These are phyloP conservation scores for Euphorbia celastroides DNA, from an alignment of 441 rosid species.

Conservation along the genomic window DNA sequence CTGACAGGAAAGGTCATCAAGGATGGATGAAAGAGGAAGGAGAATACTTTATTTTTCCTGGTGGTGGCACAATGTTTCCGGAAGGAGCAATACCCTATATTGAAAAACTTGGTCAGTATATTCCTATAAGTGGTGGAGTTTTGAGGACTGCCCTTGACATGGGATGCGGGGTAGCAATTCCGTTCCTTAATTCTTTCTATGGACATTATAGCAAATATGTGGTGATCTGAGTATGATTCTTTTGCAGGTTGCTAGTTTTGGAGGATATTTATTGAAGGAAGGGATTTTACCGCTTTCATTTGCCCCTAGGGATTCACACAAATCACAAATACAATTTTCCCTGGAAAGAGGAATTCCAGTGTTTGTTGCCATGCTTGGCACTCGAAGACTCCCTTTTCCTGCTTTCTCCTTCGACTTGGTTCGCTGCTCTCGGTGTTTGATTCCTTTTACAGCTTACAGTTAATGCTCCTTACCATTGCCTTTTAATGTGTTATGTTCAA, in stretches of 20 bases:
- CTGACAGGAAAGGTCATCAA: conserved; percentile 93
- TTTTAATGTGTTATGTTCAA: conserved; percentile 4
- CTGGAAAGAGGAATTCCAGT: conserved; percentile 94
- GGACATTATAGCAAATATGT: neutral
- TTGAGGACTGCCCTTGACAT: conserved; percentile 92
- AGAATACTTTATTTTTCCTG: conserved; percentile 74
- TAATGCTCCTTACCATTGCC: conserved; percentile 27
- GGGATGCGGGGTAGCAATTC: conserved; percentile 84
- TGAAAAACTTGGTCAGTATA: conserved; percentile 79
- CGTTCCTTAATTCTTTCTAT: neutral
- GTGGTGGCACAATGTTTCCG: conserved; percentile 96
- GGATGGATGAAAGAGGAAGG: conserved; percentile 98
- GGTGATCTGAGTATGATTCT: neutral
- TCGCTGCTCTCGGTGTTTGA: conserved; percentile 87
- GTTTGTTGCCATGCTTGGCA: conserved; percentile 97
- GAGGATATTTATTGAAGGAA: conserved; percentile 66
- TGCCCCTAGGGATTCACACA: conserved; percentile 96
- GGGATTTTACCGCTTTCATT: conserved; percentile 75
- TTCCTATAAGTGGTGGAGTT: conserved; percentile 63
- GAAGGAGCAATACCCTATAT: conserved; percentile 88
- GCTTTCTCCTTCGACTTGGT: conserved; percentile 82
- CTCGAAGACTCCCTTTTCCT: conserved; percentile 90
- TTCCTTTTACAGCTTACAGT: conserved; percentile 95
- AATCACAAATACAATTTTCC: conserved; percentile 86
- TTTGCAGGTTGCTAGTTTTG: conserved; percentile 91